Evolutionary conservation across 352 stramenopile species (phyloP), one percentile per base, ranked within the genome.

Genomic region (Globisporangium takayamanum): DNA sequence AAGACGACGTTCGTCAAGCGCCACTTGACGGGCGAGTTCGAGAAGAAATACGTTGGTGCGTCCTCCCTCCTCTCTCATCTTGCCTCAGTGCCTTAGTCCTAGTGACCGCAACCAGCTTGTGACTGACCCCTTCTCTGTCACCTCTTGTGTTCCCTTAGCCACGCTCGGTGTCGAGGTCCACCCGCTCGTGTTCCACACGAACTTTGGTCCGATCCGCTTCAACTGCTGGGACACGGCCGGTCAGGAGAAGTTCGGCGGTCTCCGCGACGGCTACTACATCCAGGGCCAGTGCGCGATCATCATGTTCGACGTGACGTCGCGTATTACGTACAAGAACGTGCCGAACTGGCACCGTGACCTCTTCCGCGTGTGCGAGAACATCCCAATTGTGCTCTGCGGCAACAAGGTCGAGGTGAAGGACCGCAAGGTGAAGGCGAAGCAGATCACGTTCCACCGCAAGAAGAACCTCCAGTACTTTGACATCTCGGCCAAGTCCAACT

Each of bases 361-460:
- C 56, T 98, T 97, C 68, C 94, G 97, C 58, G 97, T 99, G 22
- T 99, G 97, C 79, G 97, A 99, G 75, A 98, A 99, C 78, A 99
- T 99, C 66, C 98, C 98, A 44, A 99, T 99, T 66, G 97, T 99
- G 57, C 81, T 99, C 37, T 97, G 87, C 53, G 98, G 97, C 57
- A 99, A 99, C 89, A 99, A 99, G 92, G 97, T 99, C 16, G 97
- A 99, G 80, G 98, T 99, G 70, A 99, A 99, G 87, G 97, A 99
- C 76, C 90, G 97, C 64, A 99, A 99, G 89, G 97, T 99, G 16
- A 99, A 99, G 88, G 96, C 97, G 54, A 99, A 99, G 87, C 97
- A 99, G 80, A 99, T 99, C 68, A 99, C 95, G 37, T 99, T 99
- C 87, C 97, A 99, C 84, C 92, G 97, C 70, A 99, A 99, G 88